Conservation (phyloP, 352 stramenopile species). For the Phytophthora uliginosa region DNA sequence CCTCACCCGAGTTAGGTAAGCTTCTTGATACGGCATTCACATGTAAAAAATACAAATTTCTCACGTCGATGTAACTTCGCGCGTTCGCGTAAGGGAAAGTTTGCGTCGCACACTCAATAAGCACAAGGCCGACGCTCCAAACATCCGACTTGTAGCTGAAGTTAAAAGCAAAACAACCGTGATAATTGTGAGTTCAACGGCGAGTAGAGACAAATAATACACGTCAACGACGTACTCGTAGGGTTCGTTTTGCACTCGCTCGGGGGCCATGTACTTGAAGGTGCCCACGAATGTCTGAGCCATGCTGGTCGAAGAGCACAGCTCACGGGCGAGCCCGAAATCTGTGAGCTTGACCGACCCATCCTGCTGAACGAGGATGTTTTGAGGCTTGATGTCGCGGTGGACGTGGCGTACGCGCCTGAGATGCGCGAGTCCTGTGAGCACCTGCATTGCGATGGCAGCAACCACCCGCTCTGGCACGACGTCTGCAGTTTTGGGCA, state of each 20-base stretch:
- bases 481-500: slow-evolving; percentile 18
- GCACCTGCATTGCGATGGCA: slow-evolving; percentile 68
- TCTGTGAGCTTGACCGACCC: slow-evolving; percentile 88
- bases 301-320: slow-evolving; percentile 80
- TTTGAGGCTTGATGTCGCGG: slow-evolving; percentile 95
- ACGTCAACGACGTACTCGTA: slow-evolving; percentile 60
- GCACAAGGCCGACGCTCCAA: slow-evolving; percentile 80
- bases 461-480: slow-evolving; percentile 66
- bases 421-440: slow-evolving; percentile 69
- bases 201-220: background rate
- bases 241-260: slow-evolving; percentile 88
- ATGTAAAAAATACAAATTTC: slow-evolving; percentile 2
- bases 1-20: background rate
- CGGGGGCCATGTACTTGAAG: slow-evolving; percentile 95
- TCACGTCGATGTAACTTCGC: slow-evolving; percentile 76
- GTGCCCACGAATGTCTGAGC: slow-evolving; percentile 93
- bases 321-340: slow-evolving; percentile 76
- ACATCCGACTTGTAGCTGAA: slow-evolving; percentile 84
- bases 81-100: slow-evolving; percentile 65
- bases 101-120: slow-evolving; percentile 76
- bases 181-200: background rate
- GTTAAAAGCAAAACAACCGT: background rate
- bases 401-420: slow-evolving; percentile 89
- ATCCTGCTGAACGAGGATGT: slow-evolving; percentile 89
- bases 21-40: background rate